These are phyloP conservation scores for Pestalotiopsis sp. DNA, from an alignment of 2,329 filamentous ascomycete species.

Conservation along the genomic window DNA sequence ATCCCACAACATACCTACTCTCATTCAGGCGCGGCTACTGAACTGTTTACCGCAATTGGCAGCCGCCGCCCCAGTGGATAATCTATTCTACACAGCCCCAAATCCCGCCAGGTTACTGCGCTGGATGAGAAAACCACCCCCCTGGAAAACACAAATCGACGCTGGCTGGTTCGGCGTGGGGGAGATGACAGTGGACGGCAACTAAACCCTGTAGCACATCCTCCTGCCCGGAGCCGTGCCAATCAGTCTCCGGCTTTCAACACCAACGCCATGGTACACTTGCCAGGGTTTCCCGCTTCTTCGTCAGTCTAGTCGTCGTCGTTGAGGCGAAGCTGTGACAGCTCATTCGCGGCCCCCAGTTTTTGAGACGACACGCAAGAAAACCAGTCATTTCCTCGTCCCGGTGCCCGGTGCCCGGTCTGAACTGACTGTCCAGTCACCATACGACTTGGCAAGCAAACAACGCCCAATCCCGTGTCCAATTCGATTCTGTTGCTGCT, in stretches of 20 bases:
- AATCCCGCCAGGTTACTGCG: background rate
- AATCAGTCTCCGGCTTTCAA: background rate
- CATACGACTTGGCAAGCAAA: background rate
- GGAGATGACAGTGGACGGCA: background rate
- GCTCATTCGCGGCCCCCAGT: background rate
- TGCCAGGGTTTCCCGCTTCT: background rate
- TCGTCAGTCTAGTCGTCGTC: background rate
- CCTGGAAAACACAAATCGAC: background rate
- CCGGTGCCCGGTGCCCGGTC: too few species aligned
- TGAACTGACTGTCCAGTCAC: background rate
- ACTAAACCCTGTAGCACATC: constrained; percentile 8
- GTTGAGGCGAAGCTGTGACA: background rate
- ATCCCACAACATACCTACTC: background rate
- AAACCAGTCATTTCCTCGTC: background rate
- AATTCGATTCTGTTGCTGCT: background rate
- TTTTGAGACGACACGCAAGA: too few species aligned
- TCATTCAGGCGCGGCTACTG: background rate
- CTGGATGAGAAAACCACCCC: background rate
- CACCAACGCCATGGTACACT: constrained; percentile 5
- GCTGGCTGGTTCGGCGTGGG: constrained; percentile 1
- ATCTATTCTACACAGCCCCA: background rate
- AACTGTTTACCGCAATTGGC: background rate
- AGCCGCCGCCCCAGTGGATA: background rate
- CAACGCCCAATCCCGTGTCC: background rate
- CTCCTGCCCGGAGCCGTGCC: background rate